A percentile compares a stretch with the other conserved stretches of the same genome.
Conservation (phyloP, 495 filamentous ascomycete species). For the Niebla homalea region DNA sequence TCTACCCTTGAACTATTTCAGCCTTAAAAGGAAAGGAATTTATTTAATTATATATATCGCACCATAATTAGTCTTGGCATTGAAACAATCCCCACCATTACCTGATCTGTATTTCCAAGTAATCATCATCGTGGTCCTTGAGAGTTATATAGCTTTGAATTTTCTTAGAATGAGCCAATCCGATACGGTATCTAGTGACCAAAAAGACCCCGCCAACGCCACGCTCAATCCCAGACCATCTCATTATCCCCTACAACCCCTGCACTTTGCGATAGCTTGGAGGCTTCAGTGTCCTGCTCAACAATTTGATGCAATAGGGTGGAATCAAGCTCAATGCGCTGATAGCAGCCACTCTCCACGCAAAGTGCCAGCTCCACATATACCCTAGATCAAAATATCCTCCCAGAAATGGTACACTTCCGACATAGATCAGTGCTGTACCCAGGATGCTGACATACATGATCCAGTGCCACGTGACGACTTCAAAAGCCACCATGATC, state of each 20-base stretch:
- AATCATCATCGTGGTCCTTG: too few species aligned
- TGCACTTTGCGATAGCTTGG: conserved; percentile 95
- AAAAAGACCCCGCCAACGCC: conserved; percentile 1
- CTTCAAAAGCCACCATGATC: conserved; percentile 88
- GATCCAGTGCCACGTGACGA: conserved; percentile 92
- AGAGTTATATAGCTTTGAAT: too few species aligned
- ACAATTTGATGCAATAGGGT: conserved; percentile 72
- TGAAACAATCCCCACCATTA: too few species aligned
- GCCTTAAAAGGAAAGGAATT: neutral
- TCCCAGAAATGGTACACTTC: conserved; percentile 73
- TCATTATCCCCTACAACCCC: conserved; percentile 30
- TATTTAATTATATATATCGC: too few species aligned
- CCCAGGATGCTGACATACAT: conserved; percentile 80
- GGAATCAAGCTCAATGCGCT: conserved; percentile 67
- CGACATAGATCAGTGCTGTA: conserved; percentile 67
- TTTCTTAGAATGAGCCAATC: too few species aligned
- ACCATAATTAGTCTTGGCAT: too few species aligned
- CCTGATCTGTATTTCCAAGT: too few species aligned
- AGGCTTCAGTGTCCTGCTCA: conserved; percentile 72
- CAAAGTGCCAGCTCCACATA: conserved; percentile 64
- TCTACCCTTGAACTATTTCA: conserved; percentile 22
- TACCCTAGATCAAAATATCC: conserved; percentile 82
- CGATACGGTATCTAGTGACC: too few species aligned
- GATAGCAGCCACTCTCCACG: conserved; percentile 79
- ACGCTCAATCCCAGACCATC: neutral